Evolutionary conservation across 768 basidiomycete genomes (phyloP).

Genomic region (Boletus huronensis): DNA sequence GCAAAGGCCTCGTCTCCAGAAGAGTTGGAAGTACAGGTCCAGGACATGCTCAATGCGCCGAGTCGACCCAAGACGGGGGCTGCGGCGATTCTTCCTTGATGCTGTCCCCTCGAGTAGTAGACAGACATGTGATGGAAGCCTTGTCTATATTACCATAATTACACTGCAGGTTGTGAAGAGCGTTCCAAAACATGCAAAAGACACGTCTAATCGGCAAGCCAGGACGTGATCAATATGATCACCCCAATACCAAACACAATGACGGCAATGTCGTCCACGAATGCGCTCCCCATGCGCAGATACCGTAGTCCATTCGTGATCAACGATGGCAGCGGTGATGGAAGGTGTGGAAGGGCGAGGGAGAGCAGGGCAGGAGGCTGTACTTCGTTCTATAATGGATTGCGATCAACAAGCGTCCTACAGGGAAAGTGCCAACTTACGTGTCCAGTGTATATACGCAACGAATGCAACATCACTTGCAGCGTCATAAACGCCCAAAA

Average conservation of each 20-base stretch:
- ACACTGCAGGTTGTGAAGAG: neutral
- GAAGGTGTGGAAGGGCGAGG: conserved; percentile 61
- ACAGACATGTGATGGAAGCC: neutral
- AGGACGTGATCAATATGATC: conserved; percentile 52
- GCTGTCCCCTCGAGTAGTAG: neutral
- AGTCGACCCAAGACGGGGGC: conserved; percentile 36
- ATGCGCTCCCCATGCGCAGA: conserved; percentile 58
- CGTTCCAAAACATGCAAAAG: neutral
- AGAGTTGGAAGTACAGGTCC: conserved; percentile 25
- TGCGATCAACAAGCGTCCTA: conserved; percentile 1
- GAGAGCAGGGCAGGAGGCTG: conserved; percentile 58
- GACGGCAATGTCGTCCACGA: conserved; percentile 70
- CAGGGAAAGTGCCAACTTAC: conserved; percentile 39
- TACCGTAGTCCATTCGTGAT: conserved; percentile 65
- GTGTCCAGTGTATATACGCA: conserved; percentile 65
- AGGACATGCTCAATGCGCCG: conserved; percentile 29
- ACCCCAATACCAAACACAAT: conserved; percentile 71
- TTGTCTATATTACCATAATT: neutral
- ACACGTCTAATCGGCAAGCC: conserved; percentile 30
- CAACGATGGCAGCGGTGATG: conserved; percentile 58
- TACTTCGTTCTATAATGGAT: conserved; percentile 46
- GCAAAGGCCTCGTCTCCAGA: conserved; percentile 16
- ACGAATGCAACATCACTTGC: conserved; percentile 66
- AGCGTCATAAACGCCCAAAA: conserved; percentile 80
- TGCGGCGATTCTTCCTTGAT: conserved; percentile 37